These are phyloP conservation scores for Rhamnella rubrinervis DNA, from an alignment of 331 rosid species.

Conservation along the genomic window DNA sequence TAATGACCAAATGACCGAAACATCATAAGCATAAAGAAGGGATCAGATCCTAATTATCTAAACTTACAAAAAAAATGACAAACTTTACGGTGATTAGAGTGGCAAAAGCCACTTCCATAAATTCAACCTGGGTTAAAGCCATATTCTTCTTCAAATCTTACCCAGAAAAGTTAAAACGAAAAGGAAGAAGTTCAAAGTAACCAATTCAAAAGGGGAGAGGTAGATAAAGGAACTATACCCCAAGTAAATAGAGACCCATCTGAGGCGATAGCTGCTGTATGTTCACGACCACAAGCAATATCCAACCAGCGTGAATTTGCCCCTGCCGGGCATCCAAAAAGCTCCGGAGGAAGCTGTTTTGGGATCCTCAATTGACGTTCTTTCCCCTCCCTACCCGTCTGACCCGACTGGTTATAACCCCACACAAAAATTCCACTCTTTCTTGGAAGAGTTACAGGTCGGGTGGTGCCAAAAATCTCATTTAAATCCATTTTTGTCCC, in stretches of 20 bases:
- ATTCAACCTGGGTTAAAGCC: no score
- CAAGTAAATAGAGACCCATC: constrained; percentile 88
- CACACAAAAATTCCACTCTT: constrained; percentile 91
- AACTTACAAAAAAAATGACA: no score
- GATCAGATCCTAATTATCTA: no score
- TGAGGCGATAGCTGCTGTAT: constrained; percentile 86
- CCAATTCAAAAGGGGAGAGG: not conserved
- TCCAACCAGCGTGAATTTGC: constrained; percentile 77
- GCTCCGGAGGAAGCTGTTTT: constrained; percentile 66
- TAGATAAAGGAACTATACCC: constrained; percentile 46
- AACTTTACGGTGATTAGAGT: no score
- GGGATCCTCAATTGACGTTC: constrained; percentile 82
- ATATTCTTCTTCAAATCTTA: not conserved
- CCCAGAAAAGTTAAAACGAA: not conserved
- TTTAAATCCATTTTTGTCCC: constrained; percentile 58
- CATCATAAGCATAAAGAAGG: not conserved
- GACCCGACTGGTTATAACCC: constrained; percentile 96
- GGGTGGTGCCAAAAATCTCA: constrained; percentile 47
- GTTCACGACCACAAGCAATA: constrained; percentile 93
- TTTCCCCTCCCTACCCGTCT: constrained; percentile 76
- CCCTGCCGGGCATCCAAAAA: constrained; percentile 78
- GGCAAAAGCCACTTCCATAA: no score
- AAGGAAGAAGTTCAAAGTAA: not conserved
- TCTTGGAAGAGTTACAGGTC: constrained; percentile 43
- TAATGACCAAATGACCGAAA: no score